Conservation (phyloP, 75 land plant genomes). For the Cryptomeria japonica region DNA sequence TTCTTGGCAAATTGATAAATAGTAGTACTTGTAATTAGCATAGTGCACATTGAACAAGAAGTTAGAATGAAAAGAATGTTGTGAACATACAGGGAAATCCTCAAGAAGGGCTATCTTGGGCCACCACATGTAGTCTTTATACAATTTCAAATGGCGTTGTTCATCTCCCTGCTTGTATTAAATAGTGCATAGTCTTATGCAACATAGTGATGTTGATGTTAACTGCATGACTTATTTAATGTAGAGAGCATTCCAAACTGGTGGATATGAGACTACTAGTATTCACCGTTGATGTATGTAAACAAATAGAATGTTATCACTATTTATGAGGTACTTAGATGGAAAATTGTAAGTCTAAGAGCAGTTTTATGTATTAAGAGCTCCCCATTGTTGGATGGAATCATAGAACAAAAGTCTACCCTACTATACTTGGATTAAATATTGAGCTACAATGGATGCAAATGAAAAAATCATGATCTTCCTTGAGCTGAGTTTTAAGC, state of each 20-base stretch:
- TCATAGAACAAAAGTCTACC: neutral
- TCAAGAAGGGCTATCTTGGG: no score
- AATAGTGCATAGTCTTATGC: no score
- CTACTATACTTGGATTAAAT: neutral
- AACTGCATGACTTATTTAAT: neutral
- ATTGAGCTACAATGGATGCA: neutral
- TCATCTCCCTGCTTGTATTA: no score
- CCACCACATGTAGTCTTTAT: no score
- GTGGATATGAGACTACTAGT: constrained; percentile 80
- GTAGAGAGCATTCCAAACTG: constrained; percentile 54
- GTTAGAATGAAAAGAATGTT: constrained; percentile 32
- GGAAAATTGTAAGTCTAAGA: no score
- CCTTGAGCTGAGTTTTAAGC: neutral
- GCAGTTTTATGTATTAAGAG: neutral
- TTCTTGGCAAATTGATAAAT: constrained; percentile 78
- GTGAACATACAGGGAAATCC: neutral
- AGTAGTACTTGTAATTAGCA: constrained; percentile 90
- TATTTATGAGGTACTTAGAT: no score
- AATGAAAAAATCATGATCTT: neutral
- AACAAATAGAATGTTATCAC: no score
- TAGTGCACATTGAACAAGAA: constrained; percentile 82
- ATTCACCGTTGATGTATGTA: constrained; percentile 48
- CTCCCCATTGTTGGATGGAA: neutral
- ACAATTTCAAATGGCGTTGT: no score
- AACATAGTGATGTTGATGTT: neutral